A percentile compares a stretch with the other conserved stretches of the same genome.
phyloP scores from a whole-genome alignment of 192 early-diverging fungal genomes.

The Podila horticola region DNA sequence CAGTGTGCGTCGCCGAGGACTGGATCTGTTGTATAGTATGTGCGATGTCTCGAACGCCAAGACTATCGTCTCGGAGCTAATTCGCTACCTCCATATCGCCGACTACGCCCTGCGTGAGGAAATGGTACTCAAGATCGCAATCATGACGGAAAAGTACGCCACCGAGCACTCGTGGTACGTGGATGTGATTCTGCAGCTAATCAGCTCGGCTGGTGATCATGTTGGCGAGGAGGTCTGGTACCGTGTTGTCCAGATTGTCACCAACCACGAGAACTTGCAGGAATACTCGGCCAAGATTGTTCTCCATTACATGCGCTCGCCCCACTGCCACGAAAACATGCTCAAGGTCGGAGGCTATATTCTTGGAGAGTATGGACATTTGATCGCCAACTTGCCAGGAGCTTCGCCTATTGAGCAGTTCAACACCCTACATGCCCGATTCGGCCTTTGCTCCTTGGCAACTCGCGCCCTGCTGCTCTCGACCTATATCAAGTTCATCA shows the following conservation, averaged over 20 bases:
- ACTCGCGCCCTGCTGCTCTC: constrained; percentile 90
- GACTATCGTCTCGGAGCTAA: constrained; percentile 89
- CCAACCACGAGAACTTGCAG: constrained; percentile 95
- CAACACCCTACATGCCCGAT: constrained; percentile 92
- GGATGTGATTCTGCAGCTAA: constrained; percentile 95
- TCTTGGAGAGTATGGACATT: constrained; percentile 97
- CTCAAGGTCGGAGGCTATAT: constrained; percentile 97
- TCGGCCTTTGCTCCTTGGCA: constrained; percentile 78
- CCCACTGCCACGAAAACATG: constrained; percentile 95
- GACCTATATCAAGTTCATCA: constrained; percentile 95
- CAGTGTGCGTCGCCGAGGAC: constrained; percentile 92
- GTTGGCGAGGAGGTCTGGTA: constrained; percentile 99
- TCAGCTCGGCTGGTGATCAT: constrained; percentile 94
- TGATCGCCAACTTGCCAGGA: constrained; percentile 89
- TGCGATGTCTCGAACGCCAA: constrained; percentile 90
- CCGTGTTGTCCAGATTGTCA: constrained; percentile 95
- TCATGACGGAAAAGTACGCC: constrained; percentile 97
- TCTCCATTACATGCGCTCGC: constrained; percentile 83
- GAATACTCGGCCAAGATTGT: constrained; percentile 92
- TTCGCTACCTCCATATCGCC: constrained; percentile 89
- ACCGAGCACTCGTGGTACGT: constrained; percentile 99
- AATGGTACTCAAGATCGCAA: constrained; percentile 99
- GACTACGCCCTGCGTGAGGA: constrained; percentile 95
- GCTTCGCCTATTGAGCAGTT: constrained; percentile 94
- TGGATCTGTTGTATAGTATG: constrained; percentile 98